Conservation (phyloP, 2,329 filamentous ascomycete genomes). For the Penicillium sp. region DNA sequence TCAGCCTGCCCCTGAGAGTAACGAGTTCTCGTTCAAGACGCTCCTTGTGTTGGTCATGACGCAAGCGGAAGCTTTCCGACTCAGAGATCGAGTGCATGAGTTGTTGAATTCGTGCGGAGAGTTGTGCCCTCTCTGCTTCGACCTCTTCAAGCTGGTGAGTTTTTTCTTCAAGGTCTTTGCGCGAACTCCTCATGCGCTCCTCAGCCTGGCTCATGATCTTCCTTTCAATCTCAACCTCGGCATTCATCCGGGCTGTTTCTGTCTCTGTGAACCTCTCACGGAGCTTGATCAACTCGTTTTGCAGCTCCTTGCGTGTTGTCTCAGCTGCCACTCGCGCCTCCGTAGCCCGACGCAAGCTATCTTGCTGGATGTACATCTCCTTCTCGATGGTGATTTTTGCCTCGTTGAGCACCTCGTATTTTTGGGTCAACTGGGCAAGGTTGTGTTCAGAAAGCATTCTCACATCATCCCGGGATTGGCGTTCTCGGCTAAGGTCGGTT, state of each 20-base stretch:
- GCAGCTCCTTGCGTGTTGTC: slow-evolving; percentile 82
- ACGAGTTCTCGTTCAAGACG: slow-evolving; percentile 85
- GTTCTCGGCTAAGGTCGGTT: slow-evolving; percentile 82
- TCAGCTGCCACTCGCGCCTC: slow-evolving; percentile 78
- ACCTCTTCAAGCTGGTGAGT: slow-evolving; percentile 72
- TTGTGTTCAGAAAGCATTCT: slow-evolving; percentile 88
- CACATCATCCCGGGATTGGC: slow-evolving; percentile 91
- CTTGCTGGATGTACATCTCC: slow-evolving; percentile 93
- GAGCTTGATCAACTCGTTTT: slow-evolving; percentile 76
- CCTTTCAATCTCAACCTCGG: slow-evolving; percentile 75
- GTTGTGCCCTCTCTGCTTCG: slow-evolving; percentile 70
- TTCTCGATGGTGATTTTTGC: slow-evolving; percentile 97
- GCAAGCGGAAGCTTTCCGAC: slow-evolving; percentile 81
- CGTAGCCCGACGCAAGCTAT: slow-evolving; percentile 78
- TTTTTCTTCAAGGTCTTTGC: slow-evolving; percentile 75
- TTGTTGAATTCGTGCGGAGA: slow-evolving; percentile 76
- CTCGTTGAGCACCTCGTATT: slow-evolving; percentile 82
- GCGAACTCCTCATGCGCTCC: slow-evolving; percentile 73
- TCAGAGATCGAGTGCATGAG: slow-evolving; percentile 83
- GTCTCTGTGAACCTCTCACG: slow-evolving; percentile 78
- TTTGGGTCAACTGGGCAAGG: slow-evolving; percentile 73
- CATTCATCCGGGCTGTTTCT: slow-evolving; percentile 79
- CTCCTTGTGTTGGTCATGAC: slow-evolving; percentile 91
- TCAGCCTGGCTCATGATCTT: slow-evolving; percentile 72
- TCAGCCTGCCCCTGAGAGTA: slow-evolving; percentile 82